Conservation (phyloP, 345 rosid species). For the Cochlearia excelsa region DNA sequence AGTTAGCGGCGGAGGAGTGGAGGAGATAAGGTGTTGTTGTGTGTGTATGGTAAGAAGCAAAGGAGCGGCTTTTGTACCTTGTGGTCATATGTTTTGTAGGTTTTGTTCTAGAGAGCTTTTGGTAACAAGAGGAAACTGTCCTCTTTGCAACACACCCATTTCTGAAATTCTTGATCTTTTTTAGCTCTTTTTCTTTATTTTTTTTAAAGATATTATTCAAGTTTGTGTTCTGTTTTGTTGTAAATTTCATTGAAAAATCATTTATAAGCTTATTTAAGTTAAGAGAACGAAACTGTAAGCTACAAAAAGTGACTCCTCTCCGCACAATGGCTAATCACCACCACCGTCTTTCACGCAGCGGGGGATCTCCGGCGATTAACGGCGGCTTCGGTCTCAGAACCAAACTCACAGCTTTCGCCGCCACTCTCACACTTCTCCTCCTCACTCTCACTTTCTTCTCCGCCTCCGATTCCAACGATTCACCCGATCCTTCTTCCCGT, state of each 20-base stretch:
- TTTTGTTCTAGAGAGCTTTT: conserved; percentile 78
- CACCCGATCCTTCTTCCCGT: conserved; percentile 51
- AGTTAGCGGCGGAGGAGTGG: conserved; percentile 14
- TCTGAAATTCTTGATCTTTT: conserved; percentile 65
- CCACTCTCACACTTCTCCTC: conserved; percentile 43
- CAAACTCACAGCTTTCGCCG: conserved; percentile 46
- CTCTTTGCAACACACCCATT: conserved; percentile 67
- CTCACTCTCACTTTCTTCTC: conserved; percentile 50
- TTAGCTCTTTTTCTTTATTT: conserved; percentile 1
- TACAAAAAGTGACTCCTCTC: too few species aligned
- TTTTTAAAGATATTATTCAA: not conserved
- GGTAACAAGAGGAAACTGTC: conserved; percentile 68
- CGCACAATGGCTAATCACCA: conserved; percentile 52
- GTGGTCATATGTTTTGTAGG: conserved; percentile 94
- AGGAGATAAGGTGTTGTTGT: conserved; percentile 59
- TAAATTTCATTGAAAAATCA: not conserved
- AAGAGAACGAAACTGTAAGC: conserved; percentile 2
- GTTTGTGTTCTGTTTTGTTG: conserved; percentile 15
- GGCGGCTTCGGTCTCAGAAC: conserved; percentile 31
- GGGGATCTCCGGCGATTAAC: conserved; percentile 32
- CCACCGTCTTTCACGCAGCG: conserved; percentile 42
- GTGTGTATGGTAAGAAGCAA: conserved; percentile 96
- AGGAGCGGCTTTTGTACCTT: conserved; percentile 95
- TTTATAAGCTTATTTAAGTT: too few species aligned
- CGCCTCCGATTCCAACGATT: conserved; percentile 43